Conservation (phyloP, 345 rosid species). For the Eucalyptus sideroxylon region DNA sequence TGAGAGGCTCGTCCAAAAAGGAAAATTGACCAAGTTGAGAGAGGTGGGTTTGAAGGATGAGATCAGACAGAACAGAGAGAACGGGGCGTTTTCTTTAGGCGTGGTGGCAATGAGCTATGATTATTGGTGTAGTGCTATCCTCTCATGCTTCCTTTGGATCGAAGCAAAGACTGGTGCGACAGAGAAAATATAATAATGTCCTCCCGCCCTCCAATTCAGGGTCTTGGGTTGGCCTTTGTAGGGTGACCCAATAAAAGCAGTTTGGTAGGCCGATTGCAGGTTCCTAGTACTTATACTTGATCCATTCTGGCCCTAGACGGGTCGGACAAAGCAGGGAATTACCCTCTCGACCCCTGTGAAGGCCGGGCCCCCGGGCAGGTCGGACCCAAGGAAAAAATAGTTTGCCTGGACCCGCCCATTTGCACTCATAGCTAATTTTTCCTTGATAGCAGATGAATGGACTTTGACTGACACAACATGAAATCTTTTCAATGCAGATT, state of each 20-base stretch:
- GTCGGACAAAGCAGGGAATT: not conserved
- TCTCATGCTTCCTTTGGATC: not conserved
- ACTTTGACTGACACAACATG: not conserved
- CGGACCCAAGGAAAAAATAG: not conserved
- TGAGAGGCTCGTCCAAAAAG: not conserved
- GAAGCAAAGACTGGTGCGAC: not conserved
- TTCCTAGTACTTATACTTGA: not conserved
- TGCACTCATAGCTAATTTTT: not conserved
- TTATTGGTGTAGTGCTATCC: not conserved
- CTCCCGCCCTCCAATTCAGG: not conserved
- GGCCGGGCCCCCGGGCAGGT: not conserved
- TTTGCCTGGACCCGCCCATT: not conserved
- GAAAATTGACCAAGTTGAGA: not conserved
- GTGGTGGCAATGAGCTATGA: not conserved
- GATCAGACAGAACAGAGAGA: not conserved
- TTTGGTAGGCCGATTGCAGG: not conserved
- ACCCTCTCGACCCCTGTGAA: not conserved
- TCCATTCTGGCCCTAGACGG: not conserved
- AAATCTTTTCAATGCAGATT: conserved; percentile 27
- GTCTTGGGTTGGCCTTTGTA: not conserved
- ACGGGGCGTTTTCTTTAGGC: not conserved
- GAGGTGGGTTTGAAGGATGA: not conserved
- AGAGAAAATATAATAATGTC: not conserved
- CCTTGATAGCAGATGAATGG: not conserved
- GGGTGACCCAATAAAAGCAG: not conserved